phyloP scores from a whole-genome alignment of 257 asterid species.

The Ocimum tenuiflorum region DNA sequence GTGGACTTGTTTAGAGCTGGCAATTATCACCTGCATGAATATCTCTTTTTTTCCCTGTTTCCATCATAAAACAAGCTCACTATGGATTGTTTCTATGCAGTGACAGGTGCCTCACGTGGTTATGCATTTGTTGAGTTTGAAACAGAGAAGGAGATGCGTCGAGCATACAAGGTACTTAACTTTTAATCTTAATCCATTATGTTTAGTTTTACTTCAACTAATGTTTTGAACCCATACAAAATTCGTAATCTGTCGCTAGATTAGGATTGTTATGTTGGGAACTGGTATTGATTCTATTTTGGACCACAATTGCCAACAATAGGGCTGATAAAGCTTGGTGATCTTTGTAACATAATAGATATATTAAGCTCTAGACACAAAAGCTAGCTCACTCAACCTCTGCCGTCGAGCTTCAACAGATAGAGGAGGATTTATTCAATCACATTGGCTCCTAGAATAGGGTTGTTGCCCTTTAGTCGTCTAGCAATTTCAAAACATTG shows the following conservation, averaged over 20 bases:
- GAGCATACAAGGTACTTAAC: slow-evolving; percentile 66
- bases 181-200: neutral
- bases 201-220: neutral
- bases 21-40: neutral
- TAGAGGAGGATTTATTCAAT: no score
- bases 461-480: neutral
- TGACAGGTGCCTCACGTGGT: slow-evolving; percentile 92
- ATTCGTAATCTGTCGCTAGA: no score
- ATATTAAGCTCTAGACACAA: no score
- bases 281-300: no score
- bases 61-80: slow-evolving; percentile 6
- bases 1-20: neutral
- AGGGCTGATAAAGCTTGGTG: no score
- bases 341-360: no score
- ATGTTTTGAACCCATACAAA: no score
- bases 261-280: no score
- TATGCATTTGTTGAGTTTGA: slow-evolving; percentile 92
- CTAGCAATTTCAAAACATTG: slow-evolving; percentile 1
- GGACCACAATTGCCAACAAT: no score
- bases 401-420: no score
- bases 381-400: no score
- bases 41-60: neutral
- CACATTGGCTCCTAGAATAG: no score
- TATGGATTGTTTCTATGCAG: slow-evolving; percentile 33
- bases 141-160: slow-evolving; percentile 75